Evolutionary conservation across 2,329 filamentous ascomycete species (phyloP), one percentile per base, ranked within the genome.

Genomic region (Phialophora verrucosa): DNA sequence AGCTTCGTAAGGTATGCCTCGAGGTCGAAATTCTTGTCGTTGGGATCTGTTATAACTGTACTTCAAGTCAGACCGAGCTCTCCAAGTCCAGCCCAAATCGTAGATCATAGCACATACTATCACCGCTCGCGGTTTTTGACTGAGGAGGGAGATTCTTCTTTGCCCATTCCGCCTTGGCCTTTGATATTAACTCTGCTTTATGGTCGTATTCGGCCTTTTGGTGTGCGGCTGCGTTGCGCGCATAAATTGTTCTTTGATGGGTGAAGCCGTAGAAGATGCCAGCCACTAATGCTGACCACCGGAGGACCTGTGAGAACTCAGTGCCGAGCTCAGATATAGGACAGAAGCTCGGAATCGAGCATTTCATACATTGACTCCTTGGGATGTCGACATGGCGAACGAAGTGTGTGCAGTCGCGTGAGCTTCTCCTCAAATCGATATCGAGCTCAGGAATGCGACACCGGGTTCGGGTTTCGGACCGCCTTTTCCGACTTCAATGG

Each of bases 241-340:
- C 81, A 73, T 83, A 89, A 80, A 99, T 90, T 70, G 88, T 87
- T 77, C 90, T 85, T 84, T 99, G 95, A 85, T 97, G 94, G 82
- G 90, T 91, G 84, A 97, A 88, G 80, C 95, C 95, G 85, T 99
- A 99, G 83, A 97, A 90, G 78, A 98, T 84, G 79, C 95, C 95
- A 76, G 92, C 85, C 77, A 89, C 91, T 73, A 99, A 91, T 78
- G 93, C 93, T 78, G 93, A 94, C 87, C 94, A 99, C 83, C 95
- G 93, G 81, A 98, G 88, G 81, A 99, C 94, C 95, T 99, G 81
- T 60, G 75, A 12, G 6, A 25, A 29, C 51, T 72, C 62, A 72
- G 70, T 32, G 20, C 32, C 20, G 14, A 31, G 53, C 53, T 29
- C 25, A 42, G 11, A 47, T 25, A 12, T 8, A 20, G 25, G 12